Percentiles rank a stretch among this genome's conserved stretches.
Conservation (phyloP, 2,329 filamentous ascomycete species). For the Aspergillus ruber region DNA sequence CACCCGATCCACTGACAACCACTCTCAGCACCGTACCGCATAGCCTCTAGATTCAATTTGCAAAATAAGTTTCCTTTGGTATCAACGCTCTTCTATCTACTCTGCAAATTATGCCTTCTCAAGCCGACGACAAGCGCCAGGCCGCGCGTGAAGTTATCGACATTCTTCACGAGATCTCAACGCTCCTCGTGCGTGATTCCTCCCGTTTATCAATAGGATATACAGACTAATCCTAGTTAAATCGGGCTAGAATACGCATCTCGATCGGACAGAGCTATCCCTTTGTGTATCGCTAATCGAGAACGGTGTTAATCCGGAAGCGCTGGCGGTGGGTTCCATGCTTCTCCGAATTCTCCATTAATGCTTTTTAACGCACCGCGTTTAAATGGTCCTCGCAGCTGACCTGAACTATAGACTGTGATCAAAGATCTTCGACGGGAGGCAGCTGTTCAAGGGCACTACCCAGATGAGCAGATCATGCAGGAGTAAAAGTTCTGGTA, state of each 20-base stretch:
- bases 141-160: conserved; percentile 46
- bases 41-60: neutral
- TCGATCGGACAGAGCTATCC: conserved; percentile 83
- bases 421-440: conserved; percentile 43
- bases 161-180: conserved; percentile 46
- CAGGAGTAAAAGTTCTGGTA: conserved; percentile 5
- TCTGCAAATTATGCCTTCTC: conserved; percentile 31
- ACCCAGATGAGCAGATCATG: conserved; percentile 14
- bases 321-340: conserved; percentile 66
- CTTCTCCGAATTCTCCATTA: neutral
- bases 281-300: conserved; percentile 96
- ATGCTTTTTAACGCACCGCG: neutral
- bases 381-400: neutral
- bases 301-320: conserved; percentile 93
- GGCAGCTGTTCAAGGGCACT: conserved; percentile 20
- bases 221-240: neutral
- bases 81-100: neutral
- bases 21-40: too few relatives aligned
- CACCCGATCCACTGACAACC: too few relatives aligned
- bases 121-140: conserved; percentile 42
- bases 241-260: conserved; percentile 72
- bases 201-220: neutral
- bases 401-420: conserved; percentile 29
- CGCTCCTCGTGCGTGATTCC: conserved; percentile 33
- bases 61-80: neutral